Evolutionary conservation across 2,329 filamentous ascomycete species (phyloP), one percentile per base, ranked within the genome.

Genomic region (Blumeria graminis): DNA sequence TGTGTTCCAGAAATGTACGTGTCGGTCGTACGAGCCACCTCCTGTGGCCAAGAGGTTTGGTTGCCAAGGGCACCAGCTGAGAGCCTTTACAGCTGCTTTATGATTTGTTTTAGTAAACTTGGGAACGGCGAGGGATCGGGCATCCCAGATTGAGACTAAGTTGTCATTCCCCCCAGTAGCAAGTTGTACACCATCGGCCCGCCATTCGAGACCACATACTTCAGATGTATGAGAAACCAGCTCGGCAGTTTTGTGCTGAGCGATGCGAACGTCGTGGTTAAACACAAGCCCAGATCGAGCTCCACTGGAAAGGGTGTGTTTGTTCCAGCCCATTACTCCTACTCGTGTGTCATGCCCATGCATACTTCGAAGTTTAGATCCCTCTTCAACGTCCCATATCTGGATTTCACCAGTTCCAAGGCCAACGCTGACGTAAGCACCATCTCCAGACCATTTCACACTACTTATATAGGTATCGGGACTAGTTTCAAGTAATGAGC

Each of bases 81-180:
- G 80, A 58, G 92, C 92, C 79, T 98, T 98, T 72, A 98, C 89
- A 48, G 92, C 92, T 57, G 92, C 92, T 71, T 92, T 92, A 77
- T 98, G 92, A 77, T 98, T 98, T 67, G 90, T 94, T 82, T 98
- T 98, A 71, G 88, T 92, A 76, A 96, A 96, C 74, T 96, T 96
- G 69, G 92, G 92, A 9, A 93, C 89, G 16, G 81, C 82, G 58
- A 98, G 77, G 8, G 87, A 92, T 55, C 92, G 87, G 57, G 92
- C 90, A 70, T 98, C 92, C 92, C 92, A 98, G 72, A 98, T 98
- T 65, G 86, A 93, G 62, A 98, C 92, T 56, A 98, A 77, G 76
- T 98, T 98, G 77, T 98, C 92, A 67, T 98, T 98, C 69, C 89
- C 92, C 65, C 92, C 92, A 56, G 92, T 96, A 56, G 92, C 92